Evolutionary conservation across 1,284 basidiomycete genomes (phyloP), one percentile per base, ranked within the genome.

Genomic region (Fomitiporia mediterranea): DNA sequence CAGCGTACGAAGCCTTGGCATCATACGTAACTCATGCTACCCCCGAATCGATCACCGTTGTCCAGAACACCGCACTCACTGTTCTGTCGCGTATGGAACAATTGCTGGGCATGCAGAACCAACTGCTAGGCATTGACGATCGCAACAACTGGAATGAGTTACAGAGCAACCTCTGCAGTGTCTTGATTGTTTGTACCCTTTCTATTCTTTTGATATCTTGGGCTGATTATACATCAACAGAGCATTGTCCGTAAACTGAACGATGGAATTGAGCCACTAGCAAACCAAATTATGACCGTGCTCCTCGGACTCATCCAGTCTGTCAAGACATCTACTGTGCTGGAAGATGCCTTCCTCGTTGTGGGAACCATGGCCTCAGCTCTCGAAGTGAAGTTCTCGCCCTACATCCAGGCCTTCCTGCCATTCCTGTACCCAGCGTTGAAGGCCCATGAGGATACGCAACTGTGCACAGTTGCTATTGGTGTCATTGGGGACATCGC

Each of bases 101-200:
- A 52, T 77, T 99, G 23, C 73, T 98, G 46, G 74, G 72, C 53
- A 83, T 98, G 73, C 69, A 95, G 83, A 91, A 90, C 70, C 96
- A 99, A 75, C 89, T 99, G 52, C 78, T 99, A 44, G 97, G 96
- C 51, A 80, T 89, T 42, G 96, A 99, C 71, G 96, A 99, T 69
- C 85, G 93, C 63, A 96, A 96, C 73, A 99, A 98, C 77, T 98
- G 96, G 94, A 96, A 95, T 68, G 96, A 99, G 70, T 78, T 99
- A 40, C 95, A 98, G 71, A 90, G 92, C 73, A 97, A 96, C 73
- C 82, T 98, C 66, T 98, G 94, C 72, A 88, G 89, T 60, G 90
- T 97, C 47, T 77, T 94, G 56, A 89, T 91, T 53, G 91, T 91
- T n/a, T 23, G 55, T 43, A 40, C 35, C 44, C 19, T 32, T 13